phyloP scores from a whole-genome alignment of 257 asterid genomes.

The Solanum chilense region DNA sequence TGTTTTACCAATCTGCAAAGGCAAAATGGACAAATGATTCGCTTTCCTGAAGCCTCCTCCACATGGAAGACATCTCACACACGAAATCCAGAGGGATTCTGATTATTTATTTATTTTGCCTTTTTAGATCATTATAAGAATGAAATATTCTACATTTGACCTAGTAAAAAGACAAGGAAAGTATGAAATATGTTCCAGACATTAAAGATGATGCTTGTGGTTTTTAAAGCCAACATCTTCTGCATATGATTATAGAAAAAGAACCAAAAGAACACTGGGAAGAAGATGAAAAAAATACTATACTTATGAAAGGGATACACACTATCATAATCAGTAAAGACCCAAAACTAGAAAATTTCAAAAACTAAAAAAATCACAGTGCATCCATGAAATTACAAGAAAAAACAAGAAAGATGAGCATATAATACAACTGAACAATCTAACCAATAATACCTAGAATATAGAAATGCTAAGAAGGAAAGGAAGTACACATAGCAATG shows the following conservation, averaged over 20 bases:
- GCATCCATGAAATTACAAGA: background rate
- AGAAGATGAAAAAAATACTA: background rate
- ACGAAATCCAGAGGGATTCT: background rate
- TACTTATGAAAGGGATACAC: background rate
- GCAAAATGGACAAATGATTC: background rate
- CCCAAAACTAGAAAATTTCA: background rate
- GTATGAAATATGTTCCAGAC: background rate
- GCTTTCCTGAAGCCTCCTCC: background rate
- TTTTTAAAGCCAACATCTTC: background rate
- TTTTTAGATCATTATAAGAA: background rate
- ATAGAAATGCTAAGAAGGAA: background rate
- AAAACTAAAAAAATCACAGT: background rate
- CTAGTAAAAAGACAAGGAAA: background rate
- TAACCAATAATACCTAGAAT: background rate
- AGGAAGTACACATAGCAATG: background rate
- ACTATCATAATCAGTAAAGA: background rate
- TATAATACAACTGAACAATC: background rate
- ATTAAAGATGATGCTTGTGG: background rate
- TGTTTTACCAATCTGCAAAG: conserved; percentile 86
- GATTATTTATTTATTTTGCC: background rate
- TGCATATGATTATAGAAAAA: background rate
- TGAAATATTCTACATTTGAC: background rate
- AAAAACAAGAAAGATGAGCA: background rate
- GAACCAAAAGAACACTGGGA: background rate
- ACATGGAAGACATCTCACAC: background rate